Conservation (phyloP, 2,329 filamentous ascomycete genomes). For the Neonectria sp. region DNA sequence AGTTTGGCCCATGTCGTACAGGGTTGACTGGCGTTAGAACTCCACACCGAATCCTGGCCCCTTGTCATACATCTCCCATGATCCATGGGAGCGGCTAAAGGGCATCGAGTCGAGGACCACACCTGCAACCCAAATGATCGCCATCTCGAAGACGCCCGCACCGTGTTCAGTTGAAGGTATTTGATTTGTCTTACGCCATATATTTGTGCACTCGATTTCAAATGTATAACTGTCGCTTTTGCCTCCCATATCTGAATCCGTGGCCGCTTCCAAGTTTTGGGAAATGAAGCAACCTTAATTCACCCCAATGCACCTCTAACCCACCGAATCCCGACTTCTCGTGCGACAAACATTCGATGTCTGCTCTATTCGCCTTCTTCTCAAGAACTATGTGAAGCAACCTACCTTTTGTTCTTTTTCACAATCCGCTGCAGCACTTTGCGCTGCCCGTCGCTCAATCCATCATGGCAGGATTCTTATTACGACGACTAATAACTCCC, state of each 20-base stretch:
- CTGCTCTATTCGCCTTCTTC: slow-evolving; percentile 10
- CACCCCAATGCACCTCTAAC: slow-evolving; percentile 1
- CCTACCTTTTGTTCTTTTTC: slow-evolving; percentile 10
- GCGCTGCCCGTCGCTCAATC: slow-evolving; percentile 27
- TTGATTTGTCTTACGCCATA: slow-evolving; percentile 31
- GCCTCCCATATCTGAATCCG: slow-evolving; percentile 36
- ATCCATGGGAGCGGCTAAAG: slow-evolving; percentile 21
- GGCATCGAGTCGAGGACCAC: slow-evolving; percentile 16
- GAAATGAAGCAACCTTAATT: slow-evolving; percentile 36
- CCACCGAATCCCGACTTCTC: slow-evolving; percentile 16
- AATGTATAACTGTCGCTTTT: slow-evolving; percentile 30
- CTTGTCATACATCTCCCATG: slow-evolving; percentile 21
- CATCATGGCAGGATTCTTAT: slow-evolving; percentile 44
- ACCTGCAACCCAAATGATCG: slow-evolving; percentile 19
- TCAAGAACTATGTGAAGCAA: slow-evolving; percentile 39
- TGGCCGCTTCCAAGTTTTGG: slow-evolving; percentile 32
- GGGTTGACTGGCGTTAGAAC: slow-evolving; percentile 21
- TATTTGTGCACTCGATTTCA: slow-evolving; percentile 9
- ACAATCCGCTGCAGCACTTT: slow-evolving; percentile 30
- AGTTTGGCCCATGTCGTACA: slow-evolving; percentile 25
- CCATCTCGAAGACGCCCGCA: slow-evolving; percentile 29
- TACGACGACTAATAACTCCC: slow-evolving; percentile 45
- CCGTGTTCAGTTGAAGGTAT: slow-evolving; percentile 36
- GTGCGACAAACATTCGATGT: slow-evolving; percentile 38
- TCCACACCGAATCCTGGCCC: slow-evolving; percentile 27